phyloP scores from a whole-genome alignment of 2,329 filamentous ascomycete species.

The Cercospora zeae-maydis region DNA sequence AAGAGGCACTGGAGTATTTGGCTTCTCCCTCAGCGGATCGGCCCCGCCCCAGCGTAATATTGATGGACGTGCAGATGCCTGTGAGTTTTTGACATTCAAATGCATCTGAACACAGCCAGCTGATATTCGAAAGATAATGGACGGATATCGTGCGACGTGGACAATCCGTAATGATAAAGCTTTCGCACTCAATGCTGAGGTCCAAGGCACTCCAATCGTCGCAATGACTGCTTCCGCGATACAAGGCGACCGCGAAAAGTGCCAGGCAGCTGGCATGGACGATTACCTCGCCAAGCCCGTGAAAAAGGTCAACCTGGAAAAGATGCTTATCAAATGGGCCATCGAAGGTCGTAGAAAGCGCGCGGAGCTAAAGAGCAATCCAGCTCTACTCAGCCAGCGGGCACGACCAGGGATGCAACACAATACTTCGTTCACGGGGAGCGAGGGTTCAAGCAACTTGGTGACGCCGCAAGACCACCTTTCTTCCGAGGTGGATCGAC shows the following conservation, averaged over 20 bases:
- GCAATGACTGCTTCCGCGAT: conserved; percentile 81
- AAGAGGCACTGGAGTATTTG: conserved; percentile 73
- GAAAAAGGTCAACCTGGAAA: conserved; percentile 63
- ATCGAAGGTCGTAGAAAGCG: conserved; percentile 42
- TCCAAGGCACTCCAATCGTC: conserved; percentile 66
- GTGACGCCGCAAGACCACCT: conserved; percentile 36
- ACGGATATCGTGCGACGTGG: conserved; percentile 74
- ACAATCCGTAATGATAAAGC: conserved; percentile 65
- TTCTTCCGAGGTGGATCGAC: conserved; percentile 32
- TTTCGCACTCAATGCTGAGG: conserved; percentile 55
- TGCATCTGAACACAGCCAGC: neutral
- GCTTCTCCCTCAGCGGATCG: conserved; percentile 40
- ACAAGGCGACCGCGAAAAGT: conserved; percentile 72
- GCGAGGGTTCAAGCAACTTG: conserved; percentile 21
- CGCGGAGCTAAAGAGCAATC: conserved; percentile 24
- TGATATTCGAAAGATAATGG: conserved; percentile 51
- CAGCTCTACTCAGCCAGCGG: conserved; percentile 3
- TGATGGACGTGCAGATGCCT: conserved; percentile 49
- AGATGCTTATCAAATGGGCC: conserved; percentile 69
- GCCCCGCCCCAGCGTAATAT: conserved; percentile 66
- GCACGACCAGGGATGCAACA: conserved; percentile 22
- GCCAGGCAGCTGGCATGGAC: conserved; percentile 70
- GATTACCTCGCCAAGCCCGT: conserved; percentile 71
- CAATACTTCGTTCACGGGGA: conserved; percentile 26
- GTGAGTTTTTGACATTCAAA: neutral